A percentile compares a stretch with the other conserved stretches of the same genome.
Conservation (phyloP, 2,329 filamentous ascomycete genomes). For the Aspergillus alliaceus region DNA sequence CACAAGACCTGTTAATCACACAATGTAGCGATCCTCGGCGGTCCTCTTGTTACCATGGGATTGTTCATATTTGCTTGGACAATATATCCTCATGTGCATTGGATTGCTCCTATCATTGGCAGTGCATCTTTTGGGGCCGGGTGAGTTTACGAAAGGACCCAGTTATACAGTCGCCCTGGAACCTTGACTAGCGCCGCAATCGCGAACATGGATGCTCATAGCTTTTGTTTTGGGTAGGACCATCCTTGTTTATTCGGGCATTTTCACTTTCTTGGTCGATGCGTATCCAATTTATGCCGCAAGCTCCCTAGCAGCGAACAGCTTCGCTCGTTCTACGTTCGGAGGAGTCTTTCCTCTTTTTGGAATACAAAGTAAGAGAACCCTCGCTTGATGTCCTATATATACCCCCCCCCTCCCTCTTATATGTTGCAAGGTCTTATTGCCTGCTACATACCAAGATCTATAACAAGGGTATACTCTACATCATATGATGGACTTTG, state of each 20-base stretch:
- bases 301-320: conserved; percentile 76
- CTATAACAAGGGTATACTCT: neutral
- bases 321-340: conserved; percentile 74
- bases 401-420: conserved; percentile 2
- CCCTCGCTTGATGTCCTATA: neutral
- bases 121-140: conserved; percentile 69
- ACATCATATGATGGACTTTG: neutral
- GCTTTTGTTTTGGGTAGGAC: conserved; percentile 51
- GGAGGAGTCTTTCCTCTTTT: conserved; percentile 78
- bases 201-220: neutral
- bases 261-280: conserved; percentile 85
- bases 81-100: conserved; percentile 70
- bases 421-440: neutral
- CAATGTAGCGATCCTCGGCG: conserved; percentile 62
- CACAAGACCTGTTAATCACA: conserved; percentile 3
- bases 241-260: conserved; percentile 75
- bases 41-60: conserved; percentile 73
- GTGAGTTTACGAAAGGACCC: conserved; percentile 50
- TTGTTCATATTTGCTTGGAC: conserved; percentile 92
- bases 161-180: neutral
- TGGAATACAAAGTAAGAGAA: conserved; percentile 56
- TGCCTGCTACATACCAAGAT: too few species aligned
- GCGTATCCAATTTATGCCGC: conserved; percentile 50
- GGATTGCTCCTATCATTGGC: conserved; percentile 74
- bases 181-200: neutral